A percentile compares a stretch with the other conserved stretches of the same genome.
Evolutionary conservation across 805 yeast species (phyloP).

Genomic region (Saccharomyces mikatae): DNA sequence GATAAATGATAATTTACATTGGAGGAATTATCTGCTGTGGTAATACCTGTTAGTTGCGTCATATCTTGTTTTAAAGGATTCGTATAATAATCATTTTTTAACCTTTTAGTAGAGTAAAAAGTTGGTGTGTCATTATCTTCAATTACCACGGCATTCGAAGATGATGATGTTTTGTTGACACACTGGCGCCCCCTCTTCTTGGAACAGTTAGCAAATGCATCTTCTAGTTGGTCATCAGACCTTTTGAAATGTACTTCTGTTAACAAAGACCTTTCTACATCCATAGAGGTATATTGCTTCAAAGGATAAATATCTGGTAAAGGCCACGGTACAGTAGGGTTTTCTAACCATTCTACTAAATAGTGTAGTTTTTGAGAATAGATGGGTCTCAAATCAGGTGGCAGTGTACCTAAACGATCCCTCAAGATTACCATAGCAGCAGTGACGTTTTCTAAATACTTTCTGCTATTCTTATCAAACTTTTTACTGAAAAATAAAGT

Average conservation of each 20-base stretch:
- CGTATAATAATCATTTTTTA: constrained; percentile 58
- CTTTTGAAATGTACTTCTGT: constrained; percentile 62
- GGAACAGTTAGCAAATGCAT: constrained; percentile 19
- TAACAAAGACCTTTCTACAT: constrained; percentile 70
- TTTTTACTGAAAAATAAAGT: constrained; percentile 40
- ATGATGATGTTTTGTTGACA: constrained; percentile 5
- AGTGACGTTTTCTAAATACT: constrained; percentile 57
- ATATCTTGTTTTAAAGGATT: constrained; percentile 56
- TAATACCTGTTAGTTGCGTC: constrained; percentile 43
- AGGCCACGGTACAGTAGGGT: constrained; percentile 54
- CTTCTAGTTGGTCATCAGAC: constrained; percentile 37
- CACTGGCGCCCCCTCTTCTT: constrained; percentile 23
- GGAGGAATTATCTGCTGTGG: constrained; percentile 34
- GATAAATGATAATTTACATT: constrained; percentile 28
- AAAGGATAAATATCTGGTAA: constrained; percentile 64
- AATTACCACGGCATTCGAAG: constrained; percentile 3
- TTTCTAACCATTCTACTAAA: constrained; percentile 52
- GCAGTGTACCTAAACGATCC: constrained; percentile 73
- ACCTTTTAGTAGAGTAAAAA: constrained; percentile 54
- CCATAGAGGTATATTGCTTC: constrained; percentile 55
- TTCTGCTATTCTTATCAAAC: constrained; percentile 27
- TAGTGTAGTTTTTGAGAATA: constrained; percentile 59
- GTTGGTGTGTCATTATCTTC: constrained; percentile 10
- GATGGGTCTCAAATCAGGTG: constrained; percentile 70
- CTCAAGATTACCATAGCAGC: constrained; percentile 78